Evolutionary conservation across 805 yeast species (phyloP), one percentile per base, ranked within the genome.

Genomic region (Zygosaccharomyces lentus): DNA sequence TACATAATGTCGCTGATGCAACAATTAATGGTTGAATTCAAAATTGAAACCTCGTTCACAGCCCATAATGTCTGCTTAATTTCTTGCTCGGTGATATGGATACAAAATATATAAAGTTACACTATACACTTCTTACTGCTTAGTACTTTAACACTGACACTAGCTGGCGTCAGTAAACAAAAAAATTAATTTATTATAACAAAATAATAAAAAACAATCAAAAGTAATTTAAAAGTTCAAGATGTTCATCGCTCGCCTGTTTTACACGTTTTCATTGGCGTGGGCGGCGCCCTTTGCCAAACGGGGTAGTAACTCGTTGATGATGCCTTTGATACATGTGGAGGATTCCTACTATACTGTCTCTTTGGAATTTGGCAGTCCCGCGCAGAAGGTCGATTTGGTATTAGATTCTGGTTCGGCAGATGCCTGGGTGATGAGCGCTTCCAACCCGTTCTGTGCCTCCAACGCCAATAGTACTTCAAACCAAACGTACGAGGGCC

Each of bases 371-470:
- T 41, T 75, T 15, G 80, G 81, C 12, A 65, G 69, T 2, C 77
- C 77, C 4, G 56, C 65, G 6, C 77, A 74, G 50, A 57, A 62
- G 25, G 48, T 75, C 12, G 65, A 66, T 12, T 72, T 74, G 3
- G 61, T 70, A 25, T 54, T 76, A 36, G 80, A 76, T 53, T 73
- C 79, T 3, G 80, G 79, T 2, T 73, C 78, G 7, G 71, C 78
- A 0, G 76, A 73, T 47, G 55, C 75, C 30, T 75, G 79, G 79
- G 69, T 74, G 4, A 69, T 66, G 55, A 67, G 70, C 31, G 61
- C 68, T 2, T 31, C 37, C 1, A 67, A 67, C 44, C 58, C 65
- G 1, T 65, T 52, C 41, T 67, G 71, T 47, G 8, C 34, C 6
- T 13, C 38, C 2, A 43, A 42, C 4, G 21, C 46, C 16, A 37